These are phyloP conservation scores for Hypoxylon cercidicola DNA, from an alignment of 495 filamentous ascomycete species.

Conservation along the genomic window DNA sequence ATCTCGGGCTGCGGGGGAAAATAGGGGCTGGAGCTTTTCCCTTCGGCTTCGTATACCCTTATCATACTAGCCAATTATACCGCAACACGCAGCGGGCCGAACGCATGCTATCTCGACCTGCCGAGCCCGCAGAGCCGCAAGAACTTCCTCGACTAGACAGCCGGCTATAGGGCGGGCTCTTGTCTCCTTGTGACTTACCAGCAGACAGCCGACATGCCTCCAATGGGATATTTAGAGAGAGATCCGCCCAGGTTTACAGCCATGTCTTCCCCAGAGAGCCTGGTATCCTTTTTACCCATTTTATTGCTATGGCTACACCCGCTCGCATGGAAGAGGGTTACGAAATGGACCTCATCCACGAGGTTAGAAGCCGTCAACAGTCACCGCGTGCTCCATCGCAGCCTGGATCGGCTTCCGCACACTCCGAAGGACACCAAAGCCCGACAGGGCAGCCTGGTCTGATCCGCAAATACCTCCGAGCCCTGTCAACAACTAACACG, in stretches of 20 bases:
- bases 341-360: neutral
- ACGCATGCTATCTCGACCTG: neutral
- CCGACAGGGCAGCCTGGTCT: neutral
- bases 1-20: too few species aligned
- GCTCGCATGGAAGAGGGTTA: conserved; percentile 17
- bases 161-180: neutral
- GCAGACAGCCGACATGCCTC: neutral
- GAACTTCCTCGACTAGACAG: neutral
- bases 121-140: conserved; percentile 18
- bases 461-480: neutral
- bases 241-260: neutral
- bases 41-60: too few species aligned
- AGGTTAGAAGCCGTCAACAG: neutral
- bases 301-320: conserved; percentile 12
- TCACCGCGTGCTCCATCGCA: neutral
- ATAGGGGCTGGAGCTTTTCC: too few species aligned
- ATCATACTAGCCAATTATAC: neutral
- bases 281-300: neutral
- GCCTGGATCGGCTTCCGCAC: neutral
- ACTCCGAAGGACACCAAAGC: neutral
- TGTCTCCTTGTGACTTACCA: neutral
- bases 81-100: neutral
- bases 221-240: neutral
- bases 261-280: neutral
- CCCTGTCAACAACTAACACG: neutral